phyloP scores from a whole-genome alignment of 1,284 basidiomycete genomes.

The Irpex sp. region DNA sequence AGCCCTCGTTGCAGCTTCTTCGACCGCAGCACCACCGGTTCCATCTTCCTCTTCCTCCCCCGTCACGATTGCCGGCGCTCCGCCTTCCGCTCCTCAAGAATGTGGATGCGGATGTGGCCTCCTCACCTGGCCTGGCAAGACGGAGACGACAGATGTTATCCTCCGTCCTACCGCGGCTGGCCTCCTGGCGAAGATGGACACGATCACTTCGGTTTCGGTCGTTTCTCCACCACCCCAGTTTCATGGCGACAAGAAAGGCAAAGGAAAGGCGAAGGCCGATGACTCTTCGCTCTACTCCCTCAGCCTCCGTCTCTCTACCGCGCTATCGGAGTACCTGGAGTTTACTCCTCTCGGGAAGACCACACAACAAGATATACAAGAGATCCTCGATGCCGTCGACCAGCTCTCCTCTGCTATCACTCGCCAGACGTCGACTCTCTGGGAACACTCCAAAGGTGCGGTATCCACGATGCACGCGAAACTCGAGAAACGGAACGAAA shows the following conservation, averaged over 20 bases:
- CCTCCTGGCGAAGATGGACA: conserved; percentile 21
- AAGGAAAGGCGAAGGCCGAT: conserved; percentile 21
- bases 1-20: conserved; percentile 20
- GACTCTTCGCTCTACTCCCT: conserved; percentile 34
- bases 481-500: conserved; percentile 48
- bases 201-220: conserved; percentile 27
- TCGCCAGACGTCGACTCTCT: conserved; percentile 30
- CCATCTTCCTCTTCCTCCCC: conserved; percentile 15
- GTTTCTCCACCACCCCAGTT: conserved; percentile 7
- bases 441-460: conserved; percentile 43
- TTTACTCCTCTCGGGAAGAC: conserved; percentile 38
- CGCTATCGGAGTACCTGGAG: conserved; percentile 46
- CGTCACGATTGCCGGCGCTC: conserved; percentile 1
- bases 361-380: conserved; percentile 48
- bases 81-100: conserved; percentile 19
- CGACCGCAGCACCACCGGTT: conserved; percentile 21
- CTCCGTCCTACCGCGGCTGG: conserved; percentile 32
- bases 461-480: conserved; percentile 43
- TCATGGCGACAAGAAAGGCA: conserved; percentile 10
- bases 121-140: conserved; percentile 32
- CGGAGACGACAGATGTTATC: conserved; percentile 34
- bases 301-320: conserved; percentile 41
- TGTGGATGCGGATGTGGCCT: conserved; percentile 28
- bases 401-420: conserved; percentile 49
- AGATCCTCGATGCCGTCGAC: conserved; percentile 60